Evolutionary conservation across 2,329 filamentous ascomycete species (phyloP).

Genomic region (Hymenotorrendiella dingleyae): DNA sequence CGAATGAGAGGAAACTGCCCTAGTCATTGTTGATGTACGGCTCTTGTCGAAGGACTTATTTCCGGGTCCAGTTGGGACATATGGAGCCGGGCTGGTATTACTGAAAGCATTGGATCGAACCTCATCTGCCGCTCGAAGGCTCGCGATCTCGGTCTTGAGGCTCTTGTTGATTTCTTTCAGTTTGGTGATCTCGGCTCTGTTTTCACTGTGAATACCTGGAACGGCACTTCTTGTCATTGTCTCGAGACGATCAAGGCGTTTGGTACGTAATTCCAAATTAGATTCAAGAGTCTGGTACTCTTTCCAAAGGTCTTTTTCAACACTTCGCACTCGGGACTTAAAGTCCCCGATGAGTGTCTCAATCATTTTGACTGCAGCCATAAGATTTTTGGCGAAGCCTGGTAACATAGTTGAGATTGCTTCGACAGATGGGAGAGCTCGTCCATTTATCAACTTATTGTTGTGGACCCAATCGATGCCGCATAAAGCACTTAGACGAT

Average conservation of each 20-base stretch:
- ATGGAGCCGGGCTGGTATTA: slow-evolving; percentile 33
- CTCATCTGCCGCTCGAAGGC: slow-evolving; percentile 55
- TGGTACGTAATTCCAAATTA: slow-evolving; percentile 70
- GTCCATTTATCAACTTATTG: slow-evolving; percentile 83
- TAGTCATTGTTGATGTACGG: slow-evolving; percentile 40
- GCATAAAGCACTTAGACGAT: slow-evolving; percentile 76
- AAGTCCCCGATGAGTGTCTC: slow-evolving; percentile 75
- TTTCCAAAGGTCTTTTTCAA: slow-evolving; percentile 87
- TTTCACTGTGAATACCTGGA: slow-evolving; percentile 31
- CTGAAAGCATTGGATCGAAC: slow-evolving; percentile 31
- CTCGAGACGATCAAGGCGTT: slow-evolving; percentile 84
- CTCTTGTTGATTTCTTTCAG: slow-evolving; percentile 57
- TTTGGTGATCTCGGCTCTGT: slow-evolving; percentile 48
- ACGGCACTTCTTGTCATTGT: slow-evolving; percentile 64
- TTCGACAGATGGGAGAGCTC: slow-evolving; percentile 75
- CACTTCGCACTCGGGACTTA: slow-evolving; percentile 69
- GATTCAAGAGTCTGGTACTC: slow-evolving; percentile 85
- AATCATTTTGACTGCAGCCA: slow-evolving; percentile 80
- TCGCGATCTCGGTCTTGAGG: slow-evolving; percentile 61
- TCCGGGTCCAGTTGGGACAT: slow-evolving; percentile 31
- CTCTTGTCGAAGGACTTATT: slow-evolving; percentile 19
- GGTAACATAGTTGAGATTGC: slow-evolving; percentile 79
- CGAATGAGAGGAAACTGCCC: slow-evolving; percentile 47
- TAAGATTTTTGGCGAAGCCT: slow-evolving; percentile 83
- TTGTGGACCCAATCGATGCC: slow-evolving; percentile 88